These are phyloP conservation scores for Fusarium fracticaudum DNA, from an alignment of 2,329 filamentous ascomycete species.

Conservation along the genomic window DNA sequence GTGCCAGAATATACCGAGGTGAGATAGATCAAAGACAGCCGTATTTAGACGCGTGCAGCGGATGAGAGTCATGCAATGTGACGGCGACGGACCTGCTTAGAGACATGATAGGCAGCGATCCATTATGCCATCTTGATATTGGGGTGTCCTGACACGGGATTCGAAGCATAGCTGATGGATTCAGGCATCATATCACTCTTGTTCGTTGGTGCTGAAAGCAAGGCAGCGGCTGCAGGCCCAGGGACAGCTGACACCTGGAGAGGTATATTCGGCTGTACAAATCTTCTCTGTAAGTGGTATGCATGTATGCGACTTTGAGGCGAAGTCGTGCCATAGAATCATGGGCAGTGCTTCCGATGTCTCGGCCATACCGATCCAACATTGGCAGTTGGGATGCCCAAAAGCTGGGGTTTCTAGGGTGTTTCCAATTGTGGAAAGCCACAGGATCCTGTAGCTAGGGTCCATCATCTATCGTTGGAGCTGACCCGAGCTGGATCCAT, in stretches of 20 bases:
- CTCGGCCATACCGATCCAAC: constrained; percentile 13
- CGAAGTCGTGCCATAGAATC: constrained; percentile 13
- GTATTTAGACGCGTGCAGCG: constrained; percentile 29
- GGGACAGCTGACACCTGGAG: constrained; percentile 26
- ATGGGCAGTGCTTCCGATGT: not conserved
- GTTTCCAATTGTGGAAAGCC: constrained; percentile 23
- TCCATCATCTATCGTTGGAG: constrained; percentile 1
- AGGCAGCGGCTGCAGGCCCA: constrained; percentile 9
- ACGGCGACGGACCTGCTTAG: constrained; percentile 17
- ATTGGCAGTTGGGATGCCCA: not conserved
- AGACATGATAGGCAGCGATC: constrained; percentile 19
- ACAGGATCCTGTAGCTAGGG: constrained; percentile 14
- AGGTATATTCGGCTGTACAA: not conserved
- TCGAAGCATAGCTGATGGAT: constrained; percentile 24
- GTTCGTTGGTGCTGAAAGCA: constrained; percentile 15
- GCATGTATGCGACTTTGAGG: constrained; percentile 18
- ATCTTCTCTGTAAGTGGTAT: constrained; percentile 9
- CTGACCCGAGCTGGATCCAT: constrained; percentile 13
- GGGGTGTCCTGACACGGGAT: constrained; percentile 24
- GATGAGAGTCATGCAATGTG: constrained; percentile 27
- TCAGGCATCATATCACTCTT: constrained; percentile 11
- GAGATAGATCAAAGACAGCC: constrained; percentile 1
- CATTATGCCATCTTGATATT: constrained; percentile 3
- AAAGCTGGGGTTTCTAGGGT: constrained; percentile 30
- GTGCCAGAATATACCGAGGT: constrained; percentile 10